Base-by-base conservation (phyloP, 495 filamentous ascomycete species). In the Daldinia bambusicola region DNA sequence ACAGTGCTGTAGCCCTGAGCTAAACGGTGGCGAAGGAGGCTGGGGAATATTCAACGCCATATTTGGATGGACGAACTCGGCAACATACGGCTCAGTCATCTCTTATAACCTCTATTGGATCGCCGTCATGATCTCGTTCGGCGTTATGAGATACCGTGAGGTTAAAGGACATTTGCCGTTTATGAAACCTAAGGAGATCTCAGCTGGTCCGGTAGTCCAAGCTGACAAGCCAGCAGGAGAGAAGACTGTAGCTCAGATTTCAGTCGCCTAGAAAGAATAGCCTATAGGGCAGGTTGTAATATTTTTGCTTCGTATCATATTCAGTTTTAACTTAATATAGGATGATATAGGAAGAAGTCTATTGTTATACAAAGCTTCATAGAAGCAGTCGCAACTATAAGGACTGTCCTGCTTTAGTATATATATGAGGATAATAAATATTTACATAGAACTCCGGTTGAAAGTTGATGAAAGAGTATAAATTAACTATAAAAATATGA, bases 31-130 rank as follows among this genome's bases (percentile, higher is more conserved):
- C 36, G 93, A 92, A 16, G 93, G 93, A n/a, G 93, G 93, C 26
- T 98, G 94, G 94, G 93, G 93, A 50, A 87, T 97, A 75, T 96
- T 97, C 84, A 96, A 95, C 68, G 89, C 92, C 16, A 80, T 89
- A 55, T 77, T 93, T 8, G 94, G 94, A 22, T 98, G 94, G 94
- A 87, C 89, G 63, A 97, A 97, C 79, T 92, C 91, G 0, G 94
- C 93, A 0, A 95, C 93, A 0, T 93, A 95, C 62, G 92, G 89
- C 53, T 90, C 89, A 0, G 91, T 95, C 41, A 88, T 98, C 65
- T 88, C 90, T 4, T 98, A 98, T 81, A 96, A 97, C 74, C 30
- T 96, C 4, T 98, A 97, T 82, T 98, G 87, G 92, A 79, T 97
- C 31, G 79, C 79, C 12, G 84, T 93, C 45, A 91, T 92, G 52